Evolutionary conservation across 768 basidiomycete genomes (phyloP).

Genomic region (Tulasnella sp.): DNA sequence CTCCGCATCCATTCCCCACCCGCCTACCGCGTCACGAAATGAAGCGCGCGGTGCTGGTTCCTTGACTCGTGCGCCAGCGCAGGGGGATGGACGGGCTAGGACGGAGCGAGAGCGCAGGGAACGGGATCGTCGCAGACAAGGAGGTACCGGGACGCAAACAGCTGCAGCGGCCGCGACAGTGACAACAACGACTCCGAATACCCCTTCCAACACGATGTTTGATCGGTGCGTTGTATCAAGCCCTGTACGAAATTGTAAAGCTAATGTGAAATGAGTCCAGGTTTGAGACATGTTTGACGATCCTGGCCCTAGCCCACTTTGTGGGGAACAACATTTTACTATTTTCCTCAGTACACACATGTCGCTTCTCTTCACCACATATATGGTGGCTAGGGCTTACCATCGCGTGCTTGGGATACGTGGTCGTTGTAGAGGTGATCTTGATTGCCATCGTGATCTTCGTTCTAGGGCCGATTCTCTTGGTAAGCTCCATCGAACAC

Average conservation of each 20-base stretch:
- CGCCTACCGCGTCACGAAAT: too few species aligned
- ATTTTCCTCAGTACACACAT: slow-evolving; percentile 64
- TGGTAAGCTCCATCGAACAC: slow-evolving; percentile 41
- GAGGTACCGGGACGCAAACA: too few species aligned
- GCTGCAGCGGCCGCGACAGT: too few species aligned
- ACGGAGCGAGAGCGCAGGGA: too few species aligned
- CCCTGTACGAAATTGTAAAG: too few species aligned
- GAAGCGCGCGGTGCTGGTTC: too few species aligned
- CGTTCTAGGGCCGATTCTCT: slow-evolving; percentile 64
- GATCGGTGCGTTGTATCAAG: neutral
- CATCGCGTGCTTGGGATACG: slow-evolving; percentile 67
- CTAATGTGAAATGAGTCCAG: too few species aligned
- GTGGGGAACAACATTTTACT: slow-evolving; percentile 67
- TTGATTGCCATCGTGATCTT: slow-evolving; percentile 67
- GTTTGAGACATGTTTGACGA: slow-evolving; percentile 23
- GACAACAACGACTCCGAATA: too few species aligned
- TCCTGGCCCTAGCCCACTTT: slow-evolving; percentile 73
- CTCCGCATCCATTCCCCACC: too few species aligned
- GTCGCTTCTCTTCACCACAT: slow-evolving; percentile 62
- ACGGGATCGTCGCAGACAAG: too few species aligned
- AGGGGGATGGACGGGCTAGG: too few species aligned
- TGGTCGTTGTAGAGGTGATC: slow-evolving; percentile 60
- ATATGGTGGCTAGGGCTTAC: slow-evolving; percentile 82
- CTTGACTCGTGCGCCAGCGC: too few species aligned
- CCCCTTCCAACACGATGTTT: neutral